Evolutionary conservation across 805 yeast species (phyloP).

Genomic region (Candida ulmi): DNA sequence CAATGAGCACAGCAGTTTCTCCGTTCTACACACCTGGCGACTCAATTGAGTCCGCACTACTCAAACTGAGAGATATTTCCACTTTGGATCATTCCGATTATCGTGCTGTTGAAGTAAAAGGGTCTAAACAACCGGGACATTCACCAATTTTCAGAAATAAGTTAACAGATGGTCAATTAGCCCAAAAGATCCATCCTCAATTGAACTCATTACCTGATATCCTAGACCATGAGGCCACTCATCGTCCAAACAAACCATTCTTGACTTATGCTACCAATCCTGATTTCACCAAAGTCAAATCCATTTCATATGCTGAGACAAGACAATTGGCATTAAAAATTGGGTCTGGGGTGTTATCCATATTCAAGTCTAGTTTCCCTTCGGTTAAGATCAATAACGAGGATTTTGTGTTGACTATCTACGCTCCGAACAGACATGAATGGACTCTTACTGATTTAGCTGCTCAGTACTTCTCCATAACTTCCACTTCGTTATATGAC

Average conservation of each 20-base stretch:
- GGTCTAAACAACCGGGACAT: conserved; percentile 27
- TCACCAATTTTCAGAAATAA: conserved; percentile 43
- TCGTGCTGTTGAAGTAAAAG: not conserved
- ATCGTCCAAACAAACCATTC: conserved; percentile 16
- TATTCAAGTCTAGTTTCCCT: conserved; percentile 28
- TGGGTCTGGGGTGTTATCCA: not conserved
- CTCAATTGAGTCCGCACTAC: not conserved
- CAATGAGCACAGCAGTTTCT: no score
- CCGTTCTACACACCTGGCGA: no score
- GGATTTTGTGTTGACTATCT: conserved; percentile 47
- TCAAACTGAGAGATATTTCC: not conserved
- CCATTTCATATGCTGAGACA: conserved; percentile 31
- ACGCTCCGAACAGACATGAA: conserved; percentile 42
- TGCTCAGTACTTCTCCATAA: conserved; percentile 27
- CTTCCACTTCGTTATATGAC: conserved; percentile 38
- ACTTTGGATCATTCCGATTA: not conserved
- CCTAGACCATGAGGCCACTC: conserved; percentile 23
- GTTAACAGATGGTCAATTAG: conserved; percentile 26
- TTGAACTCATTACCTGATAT: conserved; percentile 34
- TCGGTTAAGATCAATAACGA: conserved; percentile 31
- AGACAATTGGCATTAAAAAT: not conserved
- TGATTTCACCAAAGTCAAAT: conserved; percentile 22
- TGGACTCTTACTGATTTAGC: conserved; percentile 68
- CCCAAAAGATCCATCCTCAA: conserved; percentile 31
- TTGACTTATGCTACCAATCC: conserved; percentile 35